Base-by-base conservation (phyloP, 140 eudicot genomes). In the Bidens hawaiensis region DNA sequence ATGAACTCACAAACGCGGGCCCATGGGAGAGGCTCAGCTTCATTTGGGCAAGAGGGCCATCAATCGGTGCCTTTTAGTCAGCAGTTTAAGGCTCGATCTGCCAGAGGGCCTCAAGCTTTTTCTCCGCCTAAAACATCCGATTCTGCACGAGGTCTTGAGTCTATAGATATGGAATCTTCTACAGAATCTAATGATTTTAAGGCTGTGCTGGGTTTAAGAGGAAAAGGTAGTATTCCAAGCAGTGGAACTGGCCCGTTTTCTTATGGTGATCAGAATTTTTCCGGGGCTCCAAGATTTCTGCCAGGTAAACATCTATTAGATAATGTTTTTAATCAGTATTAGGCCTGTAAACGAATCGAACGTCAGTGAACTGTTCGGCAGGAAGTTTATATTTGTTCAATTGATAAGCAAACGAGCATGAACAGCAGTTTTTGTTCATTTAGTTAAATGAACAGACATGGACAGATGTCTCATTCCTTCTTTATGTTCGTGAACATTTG, bases 101-200 rank as follows among this genome's bases (percentile, higher is more conserved):
- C 71, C 63, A 71, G 72, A 67, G 83, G 83, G 15, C 74, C 88
- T 58, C 94, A 77, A 62, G 79, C 79, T 18, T 68, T 84, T 38
- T 85, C 95, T 22, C 86, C 91, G 4, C 95, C 90, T 3, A 75
- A 88, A 74, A 47, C 86, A 70, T 77, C 85, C 17, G 71, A 65
- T 23, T 54, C 72, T 40, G 26, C 62, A 48, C 82, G 71, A 72
- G 60, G 82, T 5, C 25, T 70, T 75, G 87, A 83, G 64, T 53
- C 82, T 69, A 72, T 49, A 22, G 90, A 87, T 24, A 0, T 62
- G 47, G 88, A 76, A 41, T 68, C 87, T 67, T 14, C 72, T 21
- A 23, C 78, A 8, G 94, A 81, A 62, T 73, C 80, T 50, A 78
- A 74, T 73, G 80, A 81, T 69, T 65, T 80, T 16, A 85, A 79